phyloP scores from a whole-genome alignment of 2,329 filamentous ascomycete species.

The Mariannaea elegans region DNA sequence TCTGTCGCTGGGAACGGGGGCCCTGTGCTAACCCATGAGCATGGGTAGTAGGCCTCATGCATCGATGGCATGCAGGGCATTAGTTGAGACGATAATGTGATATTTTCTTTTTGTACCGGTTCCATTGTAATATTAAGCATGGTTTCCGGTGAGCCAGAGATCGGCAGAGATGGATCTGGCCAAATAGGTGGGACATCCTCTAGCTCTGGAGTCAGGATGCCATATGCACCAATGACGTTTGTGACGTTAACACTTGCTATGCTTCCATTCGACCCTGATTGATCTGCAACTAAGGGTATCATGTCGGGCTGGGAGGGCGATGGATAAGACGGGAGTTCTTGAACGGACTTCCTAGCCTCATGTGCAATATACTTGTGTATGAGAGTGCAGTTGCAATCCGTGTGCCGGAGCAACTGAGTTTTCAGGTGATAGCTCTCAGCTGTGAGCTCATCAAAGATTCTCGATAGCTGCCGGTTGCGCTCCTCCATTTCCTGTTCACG shows the following conservation, averaged over 20 bases:
- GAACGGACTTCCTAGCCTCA: slow-evolving; percentile 41
- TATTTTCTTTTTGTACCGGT: slow-evolving; percentile 15
- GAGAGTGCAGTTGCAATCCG: slow-evolving; percentile 42
- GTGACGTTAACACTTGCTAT: slow-evolving; percentile 37
- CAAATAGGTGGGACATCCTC: slow-evolving; percentile 32
- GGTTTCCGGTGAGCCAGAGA: slow-evolving; percentile 30
- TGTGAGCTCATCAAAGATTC: slow-evolving; percentile 37
- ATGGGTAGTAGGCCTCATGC: not conserved
- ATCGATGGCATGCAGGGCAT: not conserved
- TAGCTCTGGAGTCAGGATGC: slow-evolving; percentile 33
- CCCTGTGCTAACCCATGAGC: not conserved
- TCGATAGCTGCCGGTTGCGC: slow-evolving; percentile 41
- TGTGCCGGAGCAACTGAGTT: slow-evolving; percentile 42
- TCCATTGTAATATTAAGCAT: slow-evolving; percentile 38
- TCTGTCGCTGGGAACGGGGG: not conserved
- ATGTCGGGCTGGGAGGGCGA: slow-evolving; percentile 26
- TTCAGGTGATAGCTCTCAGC: slow-evolving; percentile 44
- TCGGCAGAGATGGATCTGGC: slow-evolving; percentile 32
- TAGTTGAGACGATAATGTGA: not conserved
- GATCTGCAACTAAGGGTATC: slow-evolving; percentile 26
- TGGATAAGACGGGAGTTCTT: slow-evolving; percentile 31
- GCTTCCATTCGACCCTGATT: slow-evolving; percentile 35
- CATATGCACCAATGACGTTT: slow-evolving; percentile 37
- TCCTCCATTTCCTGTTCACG: slow-evolving; percentile 43
- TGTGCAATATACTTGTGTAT: slow-evolving; percentile 45